Evolutionary conservation across 768 basidiomycete genomes (phyloP).

Genomic region (Grammothele lineata): DNA sequence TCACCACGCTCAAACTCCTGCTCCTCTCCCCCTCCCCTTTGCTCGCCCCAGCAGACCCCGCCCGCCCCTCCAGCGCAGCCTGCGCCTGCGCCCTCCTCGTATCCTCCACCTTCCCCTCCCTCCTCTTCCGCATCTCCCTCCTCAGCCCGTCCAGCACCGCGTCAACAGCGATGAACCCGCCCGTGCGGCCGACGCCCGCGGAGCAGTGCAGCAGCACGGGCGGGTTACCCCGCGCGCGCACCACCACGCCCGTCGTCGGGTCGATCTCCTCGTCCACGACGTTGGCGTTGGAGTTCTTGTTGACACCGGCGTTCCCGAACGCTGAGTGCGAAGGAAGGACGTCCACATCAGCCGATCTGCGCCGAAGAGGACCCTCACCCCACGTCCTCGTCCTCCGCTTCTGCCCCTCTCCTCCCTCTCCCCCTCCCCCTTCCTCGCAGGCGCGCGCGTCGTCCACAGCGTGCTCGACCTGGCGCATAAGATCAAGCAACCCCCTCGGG

Average conservation of each 20-base stretch:
- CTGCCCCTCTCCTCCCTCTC: too few species aligned
- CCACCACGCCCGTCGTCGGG: constrained; percentile 48
- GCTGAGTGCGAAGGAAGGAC: constrained; percentile 1
- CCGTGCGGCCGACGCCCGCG: constrained; percentile 93
- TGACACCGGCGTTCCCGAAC: not conserved
- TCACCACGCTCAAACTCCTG: constrained; percentile 4
- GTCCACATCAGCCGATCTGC: not conserved
- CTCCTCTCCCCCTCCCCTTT: too few species aligned
- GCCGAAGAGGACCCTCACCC: constrained; percentile 22
- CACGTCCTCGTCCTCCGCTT: constrained; percentile 6
- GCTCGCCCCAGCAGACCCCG: constrained; percentile 22
- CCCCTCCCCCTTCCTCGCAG: constrained; percentile 1
- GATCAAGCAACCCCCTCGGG: constrained; percentile 65
- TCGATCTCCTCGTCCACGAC: constrained; percentile 37
- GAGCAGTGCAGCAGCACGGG: constrained; percentile 87
- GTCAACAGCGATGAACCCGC: constrained; percentile 88
- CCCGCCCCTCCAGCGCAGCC: constrained; percentile 3
- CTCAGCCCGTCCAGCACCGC: constrained; percentile 75
- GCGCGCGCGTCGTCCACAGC: constrained; percentile 21
- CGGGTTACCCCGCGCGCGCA: constrained; percentile 45
- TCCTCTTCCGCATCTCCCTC: constrained; percentile 45
- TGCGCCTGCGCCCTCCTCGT: constrained; percentile 2
- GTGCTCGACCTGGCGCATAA: constrained; percentile 68
- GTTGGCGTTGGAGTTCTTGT: too few species aligned
- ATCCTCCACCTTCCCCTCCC: constrained; percentile 20